Evolutionary conservation across 805 yeast genomes (phyloP), one percentile per base, ranked within the genome.

Genomic region (Candida oleophila): DNA sequence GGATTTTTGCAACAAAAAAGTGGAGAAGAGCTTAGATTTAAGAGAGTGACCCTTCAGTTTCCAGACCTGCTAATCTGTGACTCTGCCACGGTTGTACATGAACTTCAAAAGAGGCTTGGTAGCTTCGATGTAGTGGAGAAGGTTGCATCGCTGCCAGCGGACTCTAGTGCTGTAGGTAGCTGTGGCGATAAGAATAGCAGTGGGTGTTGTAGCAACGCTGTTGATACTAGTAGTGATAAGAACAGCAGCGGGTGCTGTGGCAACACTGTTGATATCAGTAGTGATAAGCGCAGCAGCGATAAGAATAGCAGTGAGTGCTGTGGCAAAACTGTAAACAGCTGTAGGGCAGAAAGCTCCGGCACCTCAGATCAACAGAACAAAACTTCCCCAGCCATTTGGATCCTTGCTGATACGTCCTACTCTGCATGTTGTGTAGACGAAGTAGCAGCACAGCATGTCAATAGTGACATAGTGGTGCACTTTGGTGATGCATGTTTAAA

Each of bases 361-460:
- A 28, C n/a, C 37, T 45, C 46, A 11, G 12, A 11, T 12, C 4
- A 8, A n/a, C 16, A 5, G 16, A 28, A 40, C 11, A 3, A 25
- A 2, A 40, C 30, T 28, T 16, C 40, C 15, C 71, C 74, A 53
- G 68, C 76, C 42, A 76, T 86, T 9, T 92, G 92, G 87, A 80
- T 92, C 15, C 68, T 94, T 33, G 99, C 98, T 0, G 99, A 94
- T 60, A 92, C 99, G 0, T 89, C 97, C 0, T 94, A 94, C 59
- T 88, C 96, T 22, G 76, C 96, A 1, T 94, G 99, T 65, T 94
- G 99, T 67, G 85, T 92, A 9, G 99, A 94, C 64, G 97, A 91
- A 59, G 95, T 92, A 22, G 98, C 99, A 0, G 96, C 97, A 0
- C 91, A 87, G 59, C 99, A 94, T 64, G 95, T 92, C 14, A 61